Percentiles rank a stretch among this genome's conserved stretches.
Evolutionary conservation across 1,139 yeast genomes (phyloP).

Genomic region (Candida sanyaensis): DNA sequence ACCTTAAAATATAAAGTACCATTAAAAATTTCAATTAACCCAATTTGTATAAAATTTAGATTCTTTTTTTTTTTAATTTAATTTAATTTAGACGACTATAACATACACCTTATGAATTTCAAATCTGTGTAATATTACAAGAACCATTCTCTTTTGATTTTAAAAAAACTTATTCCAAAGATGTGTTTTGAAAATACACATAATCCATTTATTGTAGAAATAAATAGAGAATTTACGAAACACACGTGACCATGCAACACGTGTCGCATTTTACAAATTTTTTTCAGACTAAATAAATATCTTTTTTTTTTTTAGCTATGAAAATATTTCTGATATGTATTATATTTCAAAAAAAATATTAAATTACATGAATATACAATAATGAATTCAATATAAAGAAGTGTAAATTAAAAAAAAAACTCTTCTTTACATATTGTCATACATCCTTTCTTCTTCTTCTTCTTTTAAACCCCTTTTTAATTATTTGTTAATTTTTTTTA

Average conservation of each 20-base stretch:
- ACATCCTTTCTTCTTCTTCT: slow-evolving; percentile 2
- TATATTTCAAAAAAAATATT: slow-evolving; percentile 7
- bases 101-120: too few species aligned
- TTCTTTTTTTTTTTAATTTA: too few species aligned
- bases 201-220: too few species aligned
- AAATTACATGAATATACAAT: slow-evolving; percentile 19
- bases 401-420: background rate
- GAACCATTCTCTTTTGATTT: too few species aligned
- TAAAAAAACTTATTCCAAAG: too few species aligned
- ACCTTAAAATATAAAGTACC: too few species aligned
- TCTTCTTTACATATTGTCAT: too few species aligned
- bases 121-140: too few species aligned
- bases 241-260: background rate
- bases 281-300: slow-evolving; percentile 5
- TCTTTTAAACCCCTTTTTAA: background rate
- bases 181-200: too few species aligned
- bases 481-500: background rate
- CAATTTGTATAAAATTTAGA: background rate
- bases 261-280: background rate
- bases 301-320: background rate
- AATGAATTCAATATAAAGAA: background rate
- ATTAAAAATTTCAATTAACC: background rate
- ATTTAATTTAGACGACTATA: background rate
- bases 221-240: background rate
- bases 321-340: slow-evolving; percentile 11